phyloP scores from a whole-genome alignment of 75 land plant genomes.

The Pinus albicaulis region DNA sequence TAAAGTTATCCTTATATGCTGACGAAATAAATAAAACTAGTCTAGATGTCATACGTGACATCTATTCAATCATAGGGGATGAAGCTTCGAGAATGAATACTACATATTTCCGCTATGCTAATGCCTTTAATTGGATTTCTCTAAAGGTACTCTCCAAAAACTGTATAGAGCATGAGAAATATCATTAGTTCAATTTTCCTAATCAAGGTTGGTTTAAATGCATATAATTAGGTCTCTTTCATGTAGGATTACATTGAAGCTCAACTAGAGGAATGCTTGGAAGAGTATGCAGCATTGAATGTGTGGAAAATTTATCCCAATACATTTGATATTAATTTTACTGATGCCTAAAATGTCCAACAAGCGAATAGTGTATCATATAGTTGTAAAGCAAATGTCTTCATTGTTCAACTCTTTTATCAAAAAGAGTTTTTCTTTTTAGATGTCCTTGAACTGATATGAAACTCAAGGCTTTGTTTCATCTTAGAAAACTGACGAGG shows the following conservation, averaged over 20 bases:
- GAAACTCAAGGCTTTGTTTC: too few species aligned
- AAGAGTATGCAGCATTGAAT: constrained; percentile 92
- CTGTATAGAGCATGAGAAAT: not conserved
- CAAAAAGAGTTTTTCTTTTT: too few species aligned
- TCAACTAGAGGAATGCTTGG: constrained; percentile 89
- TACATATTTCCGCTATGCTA: constrained; percentile 71
- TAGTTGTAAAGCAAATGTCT: too few species aligned
- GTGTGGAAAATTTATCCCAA: constrained; percentile 96
- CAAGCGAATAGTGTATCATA: too few species aligned
- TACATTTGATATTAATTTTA: constrained; percentile 57
- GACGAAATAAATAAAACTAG: constrained; percentile 89
- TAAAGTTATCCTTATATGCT: constrained; percentile 90
- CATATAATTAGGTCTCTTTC: not conserved
- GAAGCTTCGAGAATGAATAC: constrained; percentile 78
- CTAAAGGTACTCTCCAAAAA: constrained; percentile 62
- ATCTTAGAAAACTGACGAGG: too few species aligned
- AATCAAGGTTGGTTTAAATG: not conserved
- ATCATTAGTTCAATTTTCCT: constrained; percentile 1
- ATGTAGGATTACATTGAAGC: constrained; percentile 90
- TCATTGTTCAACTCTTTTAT: too few species aligned
- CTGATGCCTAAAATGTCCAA: too few species aligned
- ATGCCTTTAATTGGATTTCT: constrained; percentile 90
- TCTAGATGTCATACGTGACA: constrained; percentile 89
- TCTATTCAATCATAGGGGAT: constrained; percentile 90
- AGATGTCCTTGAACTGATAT: too few species aligned